phyloP scores from a whole-genome alignment of 2,329 filamentous ascomycete genomes.

The Pyricularia sp. region DNA sequence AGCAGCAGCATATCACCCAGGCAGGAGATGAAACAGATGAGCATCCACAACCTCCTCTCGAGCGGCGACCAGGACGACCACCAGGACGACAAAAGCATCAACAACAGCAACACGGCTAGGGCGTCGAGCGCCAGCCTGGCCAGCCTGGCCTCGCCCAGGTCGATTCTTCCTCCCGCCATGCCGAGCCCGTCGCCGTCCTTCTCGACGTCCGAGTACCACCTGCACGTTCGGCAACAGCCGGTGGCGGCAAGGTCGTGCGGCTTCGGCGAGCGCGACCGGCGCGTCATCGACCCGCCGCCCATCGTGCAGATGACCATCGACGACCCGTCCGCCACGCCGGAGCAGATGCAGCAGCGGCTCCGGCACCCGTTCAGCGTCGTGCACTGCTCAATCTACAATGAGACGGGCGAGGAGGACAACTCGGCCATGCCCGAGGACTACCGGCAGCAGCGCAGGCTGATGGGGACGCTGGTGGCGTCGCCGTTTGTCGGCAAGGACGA shows the following conservation, averaged over 20 bases:
- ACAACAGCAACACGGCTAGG: background rate
- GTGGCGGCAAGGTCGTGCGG: conserved; percentile 71
- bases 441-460: conserved; percentile 63
- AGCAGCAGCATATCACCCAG: conserved; percentile 12
- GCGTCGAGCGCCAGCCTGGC: background rate
- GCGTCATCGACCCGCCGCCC: conserved; percentile 75
- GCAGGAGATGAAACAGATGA: conserved; percentile 19
- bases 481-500: conserved; percentile 72
- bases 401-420: conserved; percentile 56
- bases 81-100: background rate
- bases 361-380: conserved; percentile 61
- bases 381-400: conserved; percentile 68
- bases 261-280: conserved; percentile 72
- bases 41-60: conserved; percentile 20
- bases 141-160: background rate
- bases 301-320: conserved; percentile 67
- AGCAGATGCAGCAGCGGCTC: conserved; percentile 41
- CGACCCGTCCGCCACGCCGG: conserved; percentile 34
- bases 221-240: conserved; percentile 68
- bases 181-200: background rate
- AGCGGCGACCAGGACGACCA: conserved; percentile 9
- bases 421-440: conserved; percentile 64
- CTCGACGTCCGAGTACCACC: conserved; percentile 24
- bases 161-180: background rate
- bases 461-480: conserved; percentile 70